Conservation (phyloP, 2,329 filamentous ascomycete species). For the Fusarium papillatum region DNA sequence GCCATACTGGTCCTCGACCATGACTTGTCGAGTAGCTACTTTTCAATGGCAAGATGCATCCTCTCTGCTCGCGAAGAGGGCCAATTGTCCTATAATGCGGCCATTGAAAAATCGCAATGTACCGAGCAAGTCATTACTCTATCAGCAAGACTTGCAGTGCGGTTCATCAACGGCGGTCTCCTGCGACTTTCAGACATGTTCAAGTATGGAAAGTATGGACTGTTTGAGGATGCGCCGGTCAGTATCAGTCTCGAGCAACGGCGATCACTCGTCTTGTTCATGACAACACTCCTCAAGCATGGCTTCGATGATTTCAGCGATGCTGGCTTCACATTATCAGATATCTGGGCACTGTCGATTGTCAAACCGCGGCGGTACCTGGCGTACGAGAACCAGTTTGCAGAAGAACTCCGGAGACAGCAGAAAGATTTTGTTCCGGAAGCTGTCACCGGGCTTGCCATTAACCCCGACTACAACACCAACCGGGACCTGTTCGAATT, state of each 20-base stretch:
- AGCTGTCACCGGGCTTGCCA: conserved; percentile 51
- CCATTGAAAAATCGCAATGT: conserved; percentile 48
- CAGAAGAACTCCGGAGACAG: conserved; percentile 58
- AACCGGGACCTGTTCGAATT: conserved; percentile 65
- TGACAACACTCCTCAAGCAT: conserved; percentile 62
- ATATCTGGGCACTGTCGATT: conserved; percentile 67
- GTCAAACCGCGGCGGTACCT: conserved; percentile 62
- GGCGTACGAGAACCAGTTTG: conserved; percentile 64
- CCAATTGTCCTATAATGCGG: conserved; percentile 25
- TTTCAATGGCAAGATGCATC: conserved; percentile 60
- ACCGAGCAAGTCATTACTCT: conserved; percentile 60
- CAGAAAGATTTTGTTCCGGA: conserved; percentile 59
- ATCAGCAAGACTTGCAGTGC: conserved; percentile 59
- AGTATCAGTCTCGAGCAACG: conserved; percentile 57
- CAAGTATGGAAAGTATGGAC: conserved; percentile 59
- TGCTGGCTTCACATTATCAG: conserved; percentile 58
- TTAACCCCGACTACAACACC: conserved; percentile 60
- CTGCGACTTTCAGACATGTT: conserved; percentile 61
- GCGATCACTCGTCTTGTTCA: conserved; percentile 64
- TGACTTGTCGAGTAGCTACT: conserved; percentile 60
- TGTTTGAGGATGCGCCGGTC: conserved; percentile 61
- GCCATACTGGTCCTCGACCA: conserved; percentile 62
- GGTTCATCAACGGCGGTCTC: conserved; percentile 60
- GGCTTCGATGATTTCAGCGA: conserved; percentile 62
- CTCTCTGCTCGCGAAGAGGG: conserved; percentile 41